Evolutionary conservation across 305 asterid genomes (phyloP), one percentile per base, ranked within the genome.

Genomic region (Galium porrigens): DNA sequence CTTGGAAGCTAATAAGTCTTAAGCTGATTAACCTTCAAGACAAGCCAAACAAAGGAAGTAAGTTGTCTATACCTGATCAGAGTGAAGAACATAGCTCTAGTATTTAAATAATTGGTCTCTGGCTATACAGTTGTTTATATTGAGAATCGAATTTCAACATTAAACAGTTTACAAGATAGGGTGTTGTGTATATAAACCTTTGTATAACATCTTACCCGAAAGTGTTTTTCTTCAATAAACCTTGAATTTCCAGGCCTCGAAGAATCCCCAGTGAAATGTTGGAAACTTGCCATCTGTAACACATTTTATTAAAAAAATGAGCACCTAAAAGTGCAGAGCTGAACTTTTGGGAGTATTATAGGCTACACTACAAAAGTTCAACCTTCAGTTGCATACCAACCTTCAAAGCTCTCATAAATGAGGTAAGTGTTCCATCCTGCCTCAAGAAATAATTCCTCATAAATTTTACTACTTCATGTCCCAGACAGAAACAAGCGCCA

Each of bases 391-490:
- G 62, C 49, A 49, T 37, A 78, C 83, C 67, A 67, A 88, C 97
- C 97, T 75, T 87, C 64, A 92, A 66, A 66, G 94, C 95, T 83
- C 87, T 87, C 73, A 85, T 68, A 68, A 92, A 89, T 61, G 89
- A 84, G 60, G 89, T 83, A 63, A 92, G 77, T 33, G 98, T 92
- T 55, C 98, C 98, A 76, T 92, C 98, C 73, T 89, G 95, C 73
- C 82, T 83, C 73, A 80, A 56, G 78, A 92, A 92, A 86, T 84
- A 79, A 76, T 79, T 86, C 80, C 89, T 84, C 81, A 92, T 74
- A 78, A 85, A 87, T 63, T 68, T 63, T 41, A 85, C 84, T 71
- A 83, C 91, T 34, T 76, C 79, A 74, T 85, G 84, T 68, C 95
- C 95, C 70, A 92, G 65, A 60, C 79, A 80, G 74, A 92, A 81